Evolutionary conservation across 2,329 filamentous ascomycete genomes (phyloP).

Genomic region (Albophoma yamanashiensis): DNA sequence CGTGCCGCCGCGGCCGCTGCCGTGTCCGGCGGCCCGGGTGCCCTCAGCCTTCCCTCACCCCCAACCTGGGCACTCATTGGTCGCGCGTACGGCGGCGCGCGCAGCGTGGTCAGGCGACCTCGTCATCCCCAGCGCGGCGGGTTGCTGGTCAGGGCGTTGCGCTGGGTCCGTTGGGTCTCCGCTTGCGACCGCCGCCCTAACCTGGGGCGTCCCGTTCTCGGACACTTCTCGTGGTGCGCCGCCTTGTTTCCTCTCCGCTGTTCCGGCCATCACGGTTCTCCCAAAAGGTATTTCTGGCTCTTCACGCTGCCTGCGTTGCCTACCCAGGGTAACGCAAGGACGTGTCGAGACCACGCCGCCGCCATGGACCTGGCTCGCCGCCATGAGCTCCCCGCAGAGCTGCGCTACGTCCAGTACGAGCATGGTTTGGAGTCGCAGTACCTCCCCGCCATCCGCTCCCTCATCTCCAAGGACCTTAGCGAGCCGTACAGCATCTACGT

Average conservation of each 20-base stretch:
- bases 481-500: slow-evolving; percentile 99
- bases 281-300: neutral
- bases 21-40: neutral
- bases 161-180: neutral
- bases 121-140: neutral
- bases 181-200: neutral
- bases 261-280: neutral
- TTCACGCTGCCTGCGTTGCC: neutral
- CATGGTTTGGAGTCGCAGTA: slow-evolving; percentile 51
- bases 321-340: neutral
- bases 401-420: slow-evolving; percentile 52
- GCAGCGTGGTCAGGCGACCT: neutral
- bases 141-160: neutral
- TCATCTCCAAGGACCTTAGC: slow-evolving; percentile 93
- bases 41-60: neutral
- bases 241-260: neutral
- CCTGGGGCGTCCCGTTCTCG: neutral
- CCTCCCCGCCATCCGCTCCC: slow-evolving; percentile 75
- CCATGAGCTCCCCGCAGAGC: slow-evolving; percentile 30
- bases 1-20: neutral
- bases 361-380: slow-evolving; percentile 18
- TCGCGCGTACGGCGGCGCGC: neutral
- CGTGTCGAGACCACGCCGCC: neutral
- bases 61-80: neutral
- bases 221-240: neutral